Conservation (phyloP, 1,139 yeast genomes). For the Eremothecium sinecaudum region DNA sequence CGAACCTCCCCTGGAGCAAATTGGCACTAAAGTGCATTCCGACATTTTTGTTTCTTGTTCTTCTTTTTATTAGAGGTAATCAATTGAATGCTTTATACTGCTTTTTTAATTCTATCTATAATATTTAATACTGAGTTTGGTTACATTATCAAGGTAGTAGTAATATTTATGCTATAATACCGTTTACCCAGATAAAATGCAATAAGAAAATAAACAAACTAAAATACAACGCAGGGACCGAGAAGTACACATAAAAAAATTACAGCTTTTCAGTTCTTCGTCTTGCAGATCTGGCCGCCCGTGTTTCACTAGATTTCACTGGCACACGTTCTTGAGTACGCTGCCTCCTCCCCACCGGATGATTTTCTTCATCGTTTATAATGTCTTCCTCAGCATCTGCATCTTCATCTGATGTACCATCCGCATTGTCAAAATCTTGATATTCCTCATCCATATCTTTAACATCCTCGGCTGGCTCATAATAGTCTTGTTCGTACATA, state of each 20-base stretch:
- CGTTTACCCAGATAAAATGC: too few relatives aligned
- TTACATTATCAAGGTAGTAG: too few relatives aligned
- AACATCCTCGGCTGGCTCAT: constrained; percentile 11
- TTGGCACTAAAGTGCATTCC: too few relatives aligned
- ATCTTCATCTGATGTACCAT: constrained; percentile 10
- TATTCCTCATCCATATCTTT: constrained; percentile 12
- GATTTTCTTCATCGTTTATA: constrained; percentile 3
- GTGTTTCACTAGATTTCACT: neutral
- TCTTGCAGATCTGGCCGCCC: constrained; percentile 2
- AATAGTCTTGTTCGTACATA: constrained; percentile 16
- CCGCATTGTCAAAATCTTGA: constrained; percentile 6
- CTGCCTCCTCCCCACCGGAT: neutral
- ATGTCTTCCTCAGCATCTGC: constrained; percentile 12
- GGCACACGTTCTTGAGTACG: neutral
- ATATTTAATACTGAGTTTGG: too few relatives aligned
- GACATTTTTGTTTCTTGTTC: too few relatives aligned
- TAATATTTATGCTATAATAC: too few relatives aligned
- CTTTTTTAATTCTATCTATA: too few relatives aligned
- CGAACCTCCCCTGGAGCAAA: constrained; percentile 47
- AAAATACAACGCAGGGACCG: constrained; percentile 2
- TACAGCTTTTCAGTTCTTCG: constrained; percentile 3
- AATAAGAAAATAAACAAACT: too few relatives aligned
- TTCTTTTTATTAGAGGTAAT: too few relatives aligned
- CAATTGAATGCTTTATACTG: too few relatives aligned
- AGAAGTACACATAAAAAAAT: neutral